phyloP scores from a whole-genome alignment of 495 filamentous ascomycete species.

The Penicillium maclennaniae region DNA sequence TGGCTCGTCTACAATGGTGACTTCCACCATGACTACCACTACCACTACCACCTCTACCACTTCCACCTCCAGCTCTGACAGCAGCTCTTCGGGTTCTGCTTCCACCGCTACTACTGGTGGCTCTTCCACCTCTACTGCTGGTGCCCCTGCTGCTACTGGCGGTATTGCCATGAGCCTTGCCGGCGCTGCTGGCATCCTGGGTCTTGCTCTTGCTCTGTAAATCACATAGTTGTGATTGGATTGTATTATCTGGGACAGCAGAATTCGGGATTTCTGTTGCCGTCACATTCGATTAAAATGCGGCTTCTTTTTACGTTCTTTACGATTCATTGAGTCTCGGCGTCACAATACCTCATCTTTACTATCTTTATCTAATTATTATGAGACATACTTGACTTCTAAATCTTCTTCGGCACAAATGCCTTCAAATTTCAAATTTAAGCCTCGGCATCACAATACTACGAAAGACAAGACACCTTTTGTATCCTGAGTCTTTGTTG shows the following conservation, averaged over 20 bases:
- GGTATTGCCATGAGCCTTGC: conserved; percentile 18
- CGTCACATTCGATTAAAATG: not conserved
- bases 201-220: conserved; percentile 25
- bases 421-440: no score
- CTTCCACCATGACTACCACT: not conserved
- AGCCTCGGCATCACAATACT: no score
- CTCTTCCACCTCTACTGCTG: conserved; percentile 11
- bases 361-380: not conserved
- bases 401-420: not conserved
- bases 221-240: not conserved
- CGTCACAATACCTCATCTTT: not conserved
- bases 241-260: not conserved
- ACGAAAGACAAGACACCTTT: no score
- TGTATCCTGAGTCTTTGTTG: no score
- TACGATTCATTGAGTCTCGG: not conserved
- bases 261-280: not conserved
- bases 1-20: conserved; percentile 1
- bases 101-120: conserved; percentile 4
- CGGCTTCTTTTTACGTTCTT: not conserved
- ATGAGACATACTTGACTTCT: not conserved
- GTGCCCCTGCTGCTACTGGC: conserved; percentile 11
- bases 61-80: not conserved
- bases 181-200: conserved; percentile 24
- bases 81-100: conserved; percentile 4
- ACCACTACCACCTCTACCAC: not conserved